Conservation (phyloP, 23 red algal genomes). For the Gracilaria domingensis region DNA sequence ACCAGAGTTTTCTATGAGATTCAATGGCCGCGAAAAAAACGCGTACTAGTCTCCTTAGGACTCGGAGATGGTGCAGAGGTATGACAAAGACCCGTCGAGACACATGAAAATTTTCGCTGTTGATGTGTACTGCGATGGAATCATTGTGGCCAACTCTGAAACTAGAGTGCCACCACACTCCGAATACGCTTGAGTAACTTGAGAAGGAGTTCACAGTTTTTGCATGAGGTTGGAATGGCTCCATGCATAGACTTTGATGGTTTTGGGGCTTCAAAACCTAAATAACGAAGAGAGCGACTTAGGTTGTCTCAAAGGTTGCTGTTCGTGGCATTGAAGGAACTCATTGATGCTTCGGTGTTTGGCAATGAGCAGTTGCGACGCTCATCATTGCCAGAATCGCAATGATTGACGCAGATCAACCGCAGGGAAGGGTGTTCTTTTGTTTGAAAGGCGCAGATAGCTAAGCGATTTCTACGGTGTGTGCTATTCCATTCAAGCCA, state of each 20-base stretch:
- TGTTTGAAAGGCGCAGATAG: not conserved
- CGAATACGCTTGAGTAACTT: not conserved
- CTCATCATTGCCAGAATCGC: not conserved
- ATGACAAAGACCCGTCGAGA: not conserved
- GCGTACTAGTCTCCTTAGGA: not conserved
- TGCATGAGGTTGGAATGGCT: conserved; percentile 16
- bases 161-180: not conserved
- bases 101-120: not conserved
- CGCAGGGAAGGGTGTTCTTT: not conserved
- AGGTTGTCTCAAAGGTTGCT: not conserved
- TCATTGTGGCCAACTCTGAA: not conserved
- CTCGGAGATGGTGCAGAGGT: not conserved
- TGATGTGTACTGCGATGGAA: conserved; percentile 15
- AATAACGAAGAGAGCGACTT: not conserved
- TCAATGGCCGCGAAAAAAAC: not conserved
- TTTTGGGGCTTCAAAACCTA: not conserved
- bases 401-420: conserved; percentile 11
- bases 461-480: not conserved
- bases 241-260: not conserved
- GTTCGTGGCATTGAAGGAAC: not conserved
- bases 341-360: not conserved
- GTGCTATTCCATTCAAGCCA: not conserved
- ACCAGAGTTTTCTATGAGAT: not conserved
- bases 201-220: not conserved
- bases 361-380: not conserved